A percentile compares a stretch with the other conserved stretches of the same genome.
phyloP scores from a whole-genome alignment of 202 grass and related monocot species.

The Panicum virgatum region DNA sequence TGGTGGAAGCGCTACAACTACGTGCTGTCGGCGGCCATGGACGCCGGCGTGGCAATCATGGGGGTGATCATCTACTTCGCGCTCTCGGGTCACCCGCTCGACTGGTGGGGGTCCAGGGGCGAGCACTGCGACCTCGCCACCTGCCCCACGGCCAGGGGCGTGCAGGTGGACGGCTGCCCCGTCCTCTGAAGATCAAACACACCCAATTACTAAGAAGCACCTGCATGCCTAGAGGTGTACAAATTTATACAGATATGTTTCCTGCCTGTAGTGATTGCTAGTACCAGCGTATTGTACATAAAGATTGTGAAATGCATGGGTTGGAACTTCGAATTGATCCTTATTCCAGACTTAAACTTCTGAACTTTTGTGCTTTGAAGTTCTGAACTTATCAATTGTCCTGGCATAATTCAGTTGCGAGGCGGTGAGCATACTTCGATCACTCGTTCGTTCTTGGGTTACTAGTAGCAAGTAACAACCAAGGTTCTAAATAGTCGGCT shows the following conservation, averaged over 20 bases:
- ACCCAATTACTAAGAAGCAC: neutral
- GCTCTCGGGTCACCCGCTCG: constrained; percentile 43
- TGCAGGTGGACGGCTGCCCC: constrained; percentile 58
- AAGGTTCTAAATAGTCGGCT: too few relatives aligned
- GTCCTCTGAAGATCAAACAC: constrained; percentile 40
- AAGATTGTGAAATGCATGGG: neutral
- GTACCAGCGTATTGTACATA: neutral
- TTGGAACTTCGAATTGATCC: neutral
- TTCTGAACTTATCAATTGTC: too few relatives aligned
- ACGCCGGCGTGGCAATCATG: constrained; percentile 85
- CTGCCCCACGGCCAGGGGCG: constrained; percentile 70
- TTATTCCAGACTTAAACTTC: neutral
- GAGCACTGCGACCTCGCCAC: constrained; percentile 74
- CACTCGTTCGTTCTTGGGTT: too few relatives aligned
- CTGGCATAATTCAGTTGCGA: too few relatives aligned
- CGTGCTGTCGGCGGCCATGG: constrained; percentile 80
- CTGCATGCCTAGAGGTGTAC: neutral
- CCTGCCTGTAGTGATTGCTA: neutral
- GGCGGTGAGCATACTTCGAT: too few relatives aligned
- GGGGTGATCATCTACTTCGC: constrained; percentile 72
- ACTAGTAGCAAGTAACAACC: too few relatives aligned
- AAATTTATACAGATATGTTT: neutral
- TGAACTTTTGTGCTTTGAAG: neutral
- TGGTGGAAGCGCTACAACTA: constrained; percentile 97
- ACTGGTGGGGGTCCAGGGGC: constrained; percentile 66